Conservation (phyloP, 345 rosid genomes). For the Moricandia arvensis region DNA sequence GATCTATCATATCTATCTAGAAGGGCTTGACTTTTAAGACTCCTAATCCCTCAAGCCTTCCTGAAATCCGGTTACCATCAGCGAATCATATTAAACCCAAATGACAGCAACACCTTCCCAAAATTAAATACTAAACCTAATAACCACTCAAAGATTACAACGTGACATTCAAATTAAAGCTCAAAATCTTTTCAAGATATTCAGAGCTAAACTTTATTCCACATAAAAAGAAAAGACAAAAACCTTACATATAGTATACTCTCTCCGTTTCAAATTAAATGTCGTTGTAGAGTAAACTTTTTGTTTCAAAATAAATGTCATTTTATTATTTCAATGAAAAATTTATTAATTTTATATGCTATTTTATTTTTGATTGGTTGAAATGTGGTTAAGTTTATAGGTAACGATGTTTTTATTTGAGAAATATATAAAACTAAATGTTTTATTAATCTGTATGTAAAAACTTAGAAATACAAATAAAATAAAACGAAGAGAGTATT, state of each 20-base stretch:
- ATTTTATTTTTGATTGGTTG: too few species aligned
- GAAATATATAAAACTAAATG: too few species aligned
- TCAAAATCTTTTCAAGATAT: not conserved
- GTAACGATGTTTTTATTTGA: too few species aligned
- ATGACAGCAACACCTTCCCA: constrained; percentile 1
- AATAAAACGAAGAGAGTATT: too few species aligned
- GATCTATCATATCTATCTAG: constrained; percentile 20
- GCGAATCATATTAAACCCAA: constrained; percentile 4
- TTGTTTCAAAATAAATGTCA: too few species aligned
- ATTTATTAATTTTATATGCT: too few species aligned
- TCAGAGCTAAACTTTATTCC: not conserved
- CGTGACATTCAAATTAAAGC: constrained; percentile 17
- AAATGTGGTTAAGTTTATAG: too few species aligned
- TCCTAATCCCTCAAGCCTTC: not conserved
- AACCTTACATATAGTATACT: constrained; percentile 2
- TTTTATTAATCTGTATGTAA: too few species aligned
- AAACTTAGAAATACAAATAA: too few species aligned
- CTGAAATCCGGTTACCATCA: constrained; percentile 20
- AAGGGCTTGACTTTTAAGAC: constrained; percentile 32
- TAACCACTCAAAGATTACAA: constrained; percentile 23
- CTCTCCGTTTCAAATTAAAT: too few species aligned
- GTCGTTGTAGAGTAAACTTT: too few species aligned
- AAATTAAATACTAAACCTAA: constrained; percentile 12
- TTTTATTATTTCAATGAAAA: too few species aligned
- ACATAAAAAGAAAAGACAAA: not conserved